Base-by-base conservation (phyloP, 176 grass and related monocot genomes). In the Dactylis glomerata region DNA sequence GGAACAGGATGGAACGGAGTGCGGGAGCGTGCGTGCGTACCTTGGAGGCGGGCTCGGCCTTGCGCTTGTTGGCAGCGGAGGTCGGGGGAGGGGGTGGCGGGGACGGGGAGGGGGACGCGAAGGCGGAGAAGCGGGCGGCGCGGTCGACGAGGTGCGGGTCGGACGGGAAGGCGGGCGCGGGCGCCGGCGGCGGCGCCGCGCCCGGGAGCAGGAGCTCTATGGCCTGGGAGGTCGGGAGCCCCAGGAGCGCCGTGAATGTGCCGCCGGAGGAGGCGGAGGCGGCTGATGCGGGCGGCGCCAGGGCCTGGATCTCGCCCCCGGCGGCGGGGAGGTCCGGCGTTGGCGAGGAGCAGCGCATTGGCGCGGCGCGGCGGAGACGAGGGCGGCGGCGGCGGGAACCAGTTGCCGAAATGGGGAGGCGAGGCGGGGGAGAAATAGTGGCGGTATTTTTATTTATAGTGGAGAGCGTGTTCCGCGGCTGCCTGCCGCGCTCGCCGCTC, bases 221-320 rank as follows among this genome's bases (percentile, higher is more conserved):
- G 22, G 91, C 84, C 85, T 89, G 76, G 14, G 77, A 90, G 41
- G 79, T 84, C 11, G 83, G 92, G 38, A 86, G 87, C 2, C 83
- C 89, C 44, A 88, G 87, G 31, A 91, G 92, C 38, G 82, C 88
- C 33, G 95, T 97, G 88, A 90, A 97, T 11, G 90, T 87, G 46
- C 90, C 78, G 2, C 77, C 62, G 51, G 45, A 10, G 49, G 82
- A 68, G 10, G 90, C 67, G 28, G n/a, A n/a, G n/a, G 62, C 34
- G 27, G 68, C 13, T 3, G 87, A 14, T 51, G 66, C 14, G 31
- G 74, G 57, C 15, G 74, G 57, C 15, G 61, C 37, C 12, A 86
- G 22, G n/a, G 68, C 42, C 24, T 77, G 88, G 83, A 91, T 87
- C 89, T 94, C 89, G 26, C 67, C 69, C 82, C 50, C 80, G 40